Base-by-base conservation (phyloP, 2,329 filamentous ascomycete genomes). In the Fusarium proliferatum region DNA sequence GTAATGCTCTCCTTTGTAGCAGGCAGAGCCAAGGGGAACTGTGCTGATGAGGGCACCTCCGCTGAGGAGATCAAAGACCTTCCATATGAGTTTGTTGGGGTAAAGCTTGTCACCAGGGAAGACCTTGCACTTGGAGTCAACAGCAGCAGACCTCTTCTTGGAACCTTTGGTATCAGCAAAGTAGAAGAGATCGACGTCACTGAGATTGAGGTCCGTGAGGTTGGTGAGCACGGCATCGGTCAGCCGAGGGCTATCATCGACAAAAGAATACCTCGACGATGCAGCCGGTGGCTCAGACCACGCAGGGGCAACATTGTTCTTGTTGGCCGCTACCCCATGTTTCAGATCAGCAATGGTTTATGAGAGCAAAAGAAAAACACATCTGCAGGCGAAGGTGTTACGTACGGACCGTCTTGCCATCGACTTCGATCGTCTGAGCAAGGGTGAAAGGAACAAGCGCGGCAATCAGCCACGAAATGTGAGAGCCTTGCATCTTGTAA, bases 221-320 rank as follows among this genome's bases (percentile, higher is more conserved):
- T 81, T 80, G 46, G 74, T 70, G 30, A 84, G 70, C 5, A 80
- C 78, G 11, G 73, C 75, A 30, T 83, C 78, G 3, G 82, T 84
- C 60, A 84, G 73, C 59, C 83, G 80, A 26, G 80, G 70, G 19
- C 65, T 66, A 46, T 81, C 79, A 58, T 66, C 70, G 23, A 60
- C 61, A 39, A 66, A 48, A 2, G 65, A 56, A 53, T 62, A 49
- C 48, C 30, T 73, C 1, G 70, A 71, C 2, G 66, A 53, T 7
- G 61, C 42, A 45, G 33, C 33, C 6, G 52, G 30, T 26, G 69
- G 34, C 48, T 57, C 30, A 11, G 51, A 46, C 70, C 62, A 71
- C 13, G 73, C 78, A 28, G 76, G 79, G 36, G 73, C 68, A 45
- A 81, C 70, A 45, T 75, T 80, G 23, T 64, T 68, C 28, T 72